Base-by-base conservation (phyloP, 768 basidiomycete species). In the Serendipita sp. region DNA sequence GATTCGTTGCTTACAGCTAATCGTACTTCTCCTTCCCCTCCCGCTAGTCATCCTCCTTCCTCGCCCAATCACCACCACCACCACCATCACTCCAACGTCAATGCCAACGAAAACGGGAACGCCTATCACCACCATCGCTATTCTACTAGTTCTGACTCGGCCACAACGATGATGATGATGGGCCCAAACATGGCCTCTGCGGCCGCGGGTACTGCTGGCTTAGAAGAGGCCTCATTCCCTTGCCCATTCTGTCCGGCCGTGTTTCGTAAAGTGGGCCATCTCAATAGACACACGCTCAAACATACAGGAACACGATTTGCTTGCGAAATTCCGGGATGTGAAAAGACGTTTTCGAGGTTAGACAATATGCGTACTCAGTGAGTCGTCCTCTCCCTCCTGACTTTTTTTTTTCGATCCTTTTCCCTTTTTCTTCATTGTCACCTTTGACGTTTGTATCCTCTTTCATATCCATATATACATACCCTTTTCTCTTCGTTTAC, bases 341-440 rank as follows among this genome's bases (percentile, higher is more conserved):
- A 60, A 23, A 60, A 60, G 34, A 60, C 56, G 16, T 60, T 60
- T 38, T 60, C 56, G 28, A 23, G 56, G n/a, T 36, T 60, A 30
- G 56, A 60, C 36, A 60, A 60, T 60, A 60, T 60, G 56, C 56
- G 56, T 8, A 60, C 56, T n/a, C 56, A 60, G 56, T 60, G 8
- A 60, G 56, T 60, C 56, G 5, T n/a, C 30, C 48, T 8, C 0
- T 18, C 30, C n/a, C n/a, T 18, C 8, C 8, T 7, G n/a, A 18
- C 48, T 41, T 5, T 13, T 41, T 41, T 13, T 13, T 41, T 41
- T 41, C 41, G 5, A 5, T 41, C 41, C 13, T 7, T 41, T 41
- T 13, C 41, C 41, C 41, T 41, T 13, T 13, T 7, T 41, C 13
- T 13, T 41, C 41, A 41, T 41, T 41, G 5, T 41, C 41, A 41